These are phyloP conservation scores for Dorcoceras hygrometricum DNA, from an alignment of 257 asterid genomes.

Conservation along the genomic window DNA sequence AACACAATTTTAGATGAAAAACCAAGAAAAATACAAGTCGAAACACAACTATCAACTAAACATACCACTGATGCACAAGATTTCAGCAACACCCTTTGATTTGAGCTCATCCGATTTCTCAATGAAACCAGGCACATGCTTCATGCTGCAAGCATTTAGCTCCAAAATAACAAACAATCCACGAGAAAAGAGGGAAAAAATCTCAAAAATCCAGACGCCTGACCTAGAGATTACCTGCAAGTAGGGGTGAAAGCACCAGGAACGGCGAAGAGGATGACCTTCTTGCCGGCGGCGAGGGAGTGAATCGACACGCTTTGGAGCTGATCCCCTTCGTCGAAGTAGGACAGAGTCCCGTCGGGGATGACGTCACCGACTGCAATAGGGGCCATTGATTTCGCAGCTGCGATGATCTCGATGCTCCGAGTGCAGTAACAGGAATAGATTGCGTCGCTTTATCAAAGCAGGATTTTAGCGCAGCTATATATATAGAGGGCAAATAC, in stretches of 20 bases:
- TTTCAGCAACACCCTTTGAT: constrained; percentile 72
- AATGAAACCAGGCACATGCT: constrained; percentile 93
- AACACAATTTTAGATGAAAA: background rate
- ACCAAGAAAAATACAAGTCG: background rate
- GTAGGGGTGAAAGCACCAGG: constrained; percentile 96
- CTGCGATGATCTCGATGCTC: background rate
- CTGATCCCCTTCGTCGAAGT: constrained; percentile 74
- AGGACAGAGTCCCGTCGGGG: constrained; percentile 68
- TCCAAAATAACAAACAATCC: background rate
- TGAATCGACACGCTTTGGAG: constrained; percentile 62
- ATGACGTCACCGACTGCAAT: constrained; percentile 62
- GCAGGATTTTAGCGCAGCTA: background rate
- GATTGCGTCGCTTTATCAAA: background rate
- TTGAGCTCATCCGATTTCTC: constrained; percentile 79
- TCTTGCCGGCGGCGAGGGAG: constrained; percentile 75
- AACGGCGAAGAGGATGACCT: constrained; percentile 73
- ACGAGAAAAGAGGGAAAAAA: background rate
- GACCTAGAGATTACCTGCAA: constrained; percentile 54
- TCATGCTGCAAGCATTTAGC: constrained; percentile 38
- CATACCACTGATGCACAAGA: constrained; percentile 64
- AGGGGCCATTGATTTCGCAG: constrained; percentile 54
- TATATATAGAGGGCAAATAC: background rate
- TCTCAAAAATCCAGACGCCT: background rate
- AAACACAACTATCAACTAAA: background rate
- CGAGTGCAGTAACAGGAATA: background rate